Percentiles rank a stretch among this genome's conserved stretches.
Evolutionary conservation across 2,329 filamentous ascomycete species (phyloP).

Genomic region (Diaporthe ampelina): DNA sequence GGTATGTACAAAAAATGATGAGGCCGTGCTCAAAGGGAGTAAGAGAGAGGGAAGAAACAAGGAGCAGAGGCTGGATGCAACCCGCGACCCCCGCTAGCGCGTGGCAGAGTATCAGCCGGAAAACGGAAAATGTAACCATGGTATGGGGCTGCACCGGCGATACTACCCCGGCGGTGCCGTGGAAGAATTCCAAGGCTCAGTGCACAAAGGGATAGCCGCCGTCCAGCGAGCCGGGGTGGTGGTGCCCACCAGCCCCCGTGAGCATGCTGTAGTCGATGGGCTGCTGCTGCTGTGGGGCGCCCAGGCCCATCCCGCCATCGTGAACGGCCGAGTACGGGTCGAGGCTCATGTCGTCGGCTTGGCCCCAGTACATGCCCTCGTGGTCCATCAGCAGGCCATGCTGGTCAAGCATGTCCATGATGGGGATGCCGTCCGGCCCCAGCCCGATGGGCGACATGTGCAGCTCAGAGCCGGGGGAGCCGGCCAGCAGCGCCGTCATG

Average conservation of each 20-base stretch:
- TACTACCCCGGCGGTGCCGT: slow-evolving; percentile 10
- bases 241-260: slow-evolving; percentile 47
- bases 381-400: slow-evolving; percentile 67
- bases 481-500: slow-evolving; percentile 36
- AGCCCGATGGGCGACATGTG: slow-evolving; percentile 67
- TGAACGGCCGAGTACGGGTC: slow-evolving; percentile 47
- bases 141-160: background rate
- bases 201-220: slow-evolving; percentile 59
- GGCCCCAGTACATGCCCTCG: slow-evolving; percentile 68
- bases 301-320: slow-evolving; percentile 52
- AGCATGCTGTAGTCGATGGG: slow-evolving; percentile 56
- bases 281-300: slow-evolving; percentile 24
- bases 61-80: background rate
- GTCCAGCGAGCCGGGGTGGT: slow-evolving; percentile 51
- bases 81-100: slow-evolving; percentile 31
- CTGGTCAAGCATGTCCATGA: slow-evolving; percentile 68
- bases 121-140: slow-evolving; percentile 28
- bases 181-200: slow-evolving; percentile 42
- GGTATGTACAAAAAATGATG: slow-evolving; percentile 27
- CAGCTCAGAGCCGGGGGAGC: slow-evolving; percentile 51
- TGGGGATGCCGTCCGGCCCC: slow-evolving; percentile 61
- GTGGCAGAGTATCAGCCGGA: slow-evolving; percentile 22
- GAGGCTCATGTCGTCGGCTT: slow-evolving; percentile 53
- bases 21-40: slow-evolving; percentile 14
- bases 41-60: slow-evolving; percentile 1